phyloP scores from a whole-genome alignment of 345 rosid species.

The Salix purpurea region DNA sequence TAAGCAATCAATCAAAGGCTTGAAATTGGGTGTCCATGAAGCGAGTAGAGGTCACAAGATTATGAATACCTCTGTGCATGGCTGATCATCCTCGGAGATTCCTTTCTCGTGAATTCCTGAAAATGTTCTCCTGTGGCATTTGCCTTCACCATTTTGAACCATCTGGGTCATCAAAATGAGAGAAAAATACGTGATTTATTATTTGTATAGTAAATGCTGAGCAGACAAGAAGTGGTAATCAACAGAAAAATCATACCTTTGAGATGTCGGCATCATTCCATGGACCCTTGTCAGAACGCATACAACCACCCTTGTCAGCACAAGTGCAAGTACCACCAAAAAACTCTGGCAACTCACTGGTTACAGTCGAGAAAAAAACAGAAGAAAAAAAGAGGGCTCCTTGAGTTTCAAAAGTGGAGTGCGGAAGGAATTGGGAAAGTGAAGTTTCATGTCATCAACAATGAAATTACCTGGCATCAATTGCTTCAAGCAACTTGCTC shows the following conservation, averaged over 20 bases:
- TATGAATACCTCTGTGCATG: conserved; percentile 24
- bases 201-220: background rate
- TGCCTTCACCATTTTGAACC: conserved; percentile 68
- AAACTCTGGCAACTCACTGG: conserved; percentile 85
- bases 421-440: background rate
- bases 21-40: background rate
- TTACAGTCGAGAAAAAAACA: background rate
- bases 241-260: conserved; percentile 36
- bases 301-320: conserved; percentile 80
- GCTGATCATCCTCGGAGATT: conserved; percentile 35
- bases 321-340: conserved; percentile 89
- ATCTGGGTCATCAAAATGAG: conserved; percentile 32
- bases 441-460: background rate
- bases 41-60: background rate
- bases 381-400: background rate
- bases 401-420: background rate
- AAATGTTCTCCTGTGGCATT: conserved; percentile 39
- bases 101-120: conserved; percentile 53
- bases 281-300: conserved; percentile 96
- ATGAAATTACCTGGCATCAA: conserved; percentile 54
- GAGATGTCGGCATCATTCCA: conserved; percentile 79
- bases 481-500: conserved; percentile 86
- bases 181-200: background rate
- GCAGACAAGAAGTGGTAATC: background rate
- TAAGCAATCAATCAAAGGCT: background rate